Evolutionary conservation across 768 basidiomycete genomes (phyloP).

Genomic region (Leccinum fibrillosum): DNA sequence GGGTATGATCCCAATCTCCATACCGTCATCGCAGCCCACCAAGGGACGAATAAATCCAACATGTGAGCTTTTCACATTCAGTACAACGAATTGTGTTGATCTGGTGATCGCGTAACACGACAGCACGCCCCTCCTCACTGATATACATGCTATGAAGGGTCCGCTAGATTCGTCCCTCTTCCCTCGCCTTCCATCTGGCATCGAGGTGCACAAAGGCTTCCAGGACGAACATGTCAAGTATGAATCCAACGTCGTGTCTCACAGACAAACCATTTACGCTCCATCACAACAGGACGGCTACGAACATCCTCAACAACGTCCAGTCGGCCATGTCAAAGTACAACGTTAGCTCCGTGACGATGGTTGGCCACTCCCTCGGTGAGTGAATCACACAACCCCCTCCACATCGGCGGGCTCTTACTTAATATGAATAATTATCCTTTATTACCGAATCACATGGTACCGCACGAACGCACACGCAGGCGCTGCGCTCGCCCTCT

Average conservation of each 20-base stretch:
- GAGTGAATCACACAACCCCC: slow-evolving; percentile 1
- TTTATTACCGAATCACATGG: not conserved
- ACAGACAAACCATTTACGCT: not conserved
- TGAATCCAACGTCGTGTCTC: slow-evolving; percentile 3
- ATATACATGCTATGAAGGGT: slow-evolving; percentile 32
- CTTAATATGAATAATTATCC: not conserved
- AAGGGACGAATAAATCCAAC: slow-evolving; percentile 26
- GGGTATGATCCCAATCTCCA: slow-evolving; percentile 40
- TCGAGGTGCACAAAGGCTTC: slow-evolving; percentile 48
- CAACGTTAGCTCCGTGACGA: slow-evolving; percentile 35
- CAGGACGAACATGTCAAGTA: slow-evolving; percentile 40
- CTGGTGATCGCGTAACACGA: not conserved
- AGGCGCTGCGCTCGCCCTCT: slow-evolving; percentile 34
- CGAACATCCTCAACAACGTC: slow-evolving; percentile 40
- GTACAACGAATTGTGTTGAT: slow-evolving; percentile 13
- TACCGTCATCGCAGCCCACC: slow-evolving; percentile 35
- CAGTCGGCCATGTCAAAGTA: slow-evolving; percentile 35
- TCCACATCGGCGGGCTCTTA: not conserved
- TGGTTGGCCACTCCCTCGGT: slow-evolving; percentile 44
- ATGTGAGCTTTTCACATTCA: slow-evolving; percentile 33
- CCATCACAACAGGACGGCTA: slow-evolving; percentile 41
- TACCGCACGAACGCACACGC: not conserved
- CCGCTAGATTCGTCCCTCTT: slow-evolving; percentile 40
- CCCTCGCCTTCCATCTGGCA: slow-evolving; percentile 38
- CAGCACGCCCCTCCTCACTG: slow-evolving; percentile 38